Evolutionary conservation across 768 basidiomycete genomes (phyloP), one percentile per base, ranked within the genome.

Genomic region (Hortiboletus campestris): DNA sequence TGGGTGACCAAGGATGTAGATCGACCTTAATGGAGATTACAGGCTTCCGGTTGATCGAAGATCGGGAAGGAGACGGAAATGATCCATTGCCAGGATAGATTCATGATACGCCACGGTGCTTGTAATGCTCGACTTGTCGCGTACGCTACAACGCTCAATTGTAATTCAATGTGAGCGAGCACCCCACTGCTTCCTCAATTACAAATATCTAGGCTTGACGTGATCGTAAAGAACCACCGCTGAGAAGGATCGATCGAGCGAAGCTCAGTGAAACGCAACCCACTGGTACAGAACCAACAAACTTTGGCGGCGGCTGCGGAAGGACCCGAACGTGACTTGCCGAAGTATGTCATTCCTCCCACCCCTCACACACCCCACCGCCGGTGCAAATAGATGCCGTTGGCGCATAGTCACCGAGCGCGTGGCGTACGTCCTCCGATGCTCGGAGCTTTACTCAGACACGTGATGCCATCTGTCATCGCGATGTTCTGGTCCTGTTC

Each of bases 121-220:
- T 43, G 41, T 44, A 38, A 32, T 20, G 25, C n/a, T 20, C 20
- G 6, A 34, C n/a, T 32, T 12, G 19, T 39, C 14, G 51, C 11
- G 8, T 32, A 31, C n/a, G 14, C 14, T 13, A 35, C 34, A 14
- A 35, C 34, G 6, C 29, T 29, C 29, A 29, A 7, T 29, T 29
- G 32, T 13, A 34, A 14, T 34, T 34, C 9, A 17, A 34, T 25
- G 16, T 14, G 5, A 49, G n/a, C n/a, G n/a, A n/a, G n/a, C n/a
- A n/a, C n/a, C n/a, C n/a, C n/a, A n/a, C n/a, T 51, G n/a, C 50
- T 49, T 63, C 34, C 22, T 40, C 40, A 32, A 35, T 62, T 43
- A 32, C 53, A 45, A 56, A 58, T 45, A 22, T 38, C 13, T 1
- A 4, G 31, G 1, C 13, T 50, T 42, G 34, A 50, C 31, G 49